These are phyloP conservation scores for Ophiosphaerella narmari DNA, from an alignment of 2,329 filamentous ascomycete genomes.

Conservation along the genomic window DNA sequence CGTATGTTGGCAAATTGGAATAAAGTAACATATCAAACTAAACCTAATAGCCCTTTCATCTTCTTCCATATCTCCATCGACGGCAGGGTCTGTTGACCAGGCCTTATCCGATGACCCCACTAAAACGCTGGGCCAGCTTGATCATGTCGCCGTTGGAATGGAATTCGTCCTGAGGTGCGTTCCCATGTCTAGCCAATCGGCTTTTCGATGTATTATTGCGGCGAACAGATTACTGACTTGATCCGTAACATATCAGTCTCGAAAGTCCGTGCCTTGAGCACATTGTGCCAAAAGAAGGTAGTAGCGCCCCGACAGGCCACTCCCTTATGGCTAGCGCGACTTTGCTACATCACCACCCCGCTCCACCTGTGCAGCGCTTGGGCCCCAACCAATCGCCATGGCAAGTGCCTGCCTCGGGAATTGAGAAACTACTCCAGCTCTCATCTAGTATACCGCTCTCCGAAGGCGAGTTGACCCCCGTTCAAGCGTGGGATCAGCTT, in stretches of 20 bases:
- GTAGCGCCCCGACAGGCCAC: conserved; percentile 29
- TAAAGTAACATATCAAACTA: too few relatives aligned
- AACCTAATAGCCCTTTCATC: too few relatives aligned
- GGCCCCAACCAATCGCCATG: conserved; percentile 9
- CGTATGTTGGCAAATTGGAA: too few relatives aligned
- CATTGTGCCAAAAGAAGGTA: conserved; percentile 13
- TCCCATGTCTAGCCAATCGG: background rate
- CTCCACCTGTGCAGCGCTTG: conserved; percentile 4
- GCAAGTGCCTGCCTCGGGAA: conserved; percentile 19
- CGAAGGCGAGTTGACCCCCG: conserved; percentile 40
- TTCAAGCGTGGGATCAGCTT: conserved; percentile 46
- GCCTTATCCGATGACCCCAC: background rate
- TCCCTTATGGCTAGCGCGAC: conserved; percentile 36
- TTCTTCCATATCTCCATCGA: background rate
- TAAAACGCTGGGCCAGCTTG: conserved; percentile 16
- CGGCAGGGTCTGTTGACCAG: background rate
- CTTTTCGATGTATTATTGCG: background rate
- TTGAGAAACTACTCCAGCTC: conserved; percentile 24
- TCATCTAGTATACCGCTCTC: conserved; percentile 21
- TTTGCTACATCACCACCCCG: conserved; percentile 25
- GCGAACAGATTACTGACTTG: too few relatives aligned
- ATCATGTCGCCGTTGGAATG: conserved; percentile 25
- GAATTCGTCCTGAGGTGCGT: conserved; percentile 45
- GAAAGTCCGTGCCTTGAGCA: conserved; percentile 43
- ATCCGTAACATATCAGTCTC: conserved; percentile 23